Conservation (phyloP, 768 basidiomycete species). For the Pleurotus cornucopiae region DNA sequence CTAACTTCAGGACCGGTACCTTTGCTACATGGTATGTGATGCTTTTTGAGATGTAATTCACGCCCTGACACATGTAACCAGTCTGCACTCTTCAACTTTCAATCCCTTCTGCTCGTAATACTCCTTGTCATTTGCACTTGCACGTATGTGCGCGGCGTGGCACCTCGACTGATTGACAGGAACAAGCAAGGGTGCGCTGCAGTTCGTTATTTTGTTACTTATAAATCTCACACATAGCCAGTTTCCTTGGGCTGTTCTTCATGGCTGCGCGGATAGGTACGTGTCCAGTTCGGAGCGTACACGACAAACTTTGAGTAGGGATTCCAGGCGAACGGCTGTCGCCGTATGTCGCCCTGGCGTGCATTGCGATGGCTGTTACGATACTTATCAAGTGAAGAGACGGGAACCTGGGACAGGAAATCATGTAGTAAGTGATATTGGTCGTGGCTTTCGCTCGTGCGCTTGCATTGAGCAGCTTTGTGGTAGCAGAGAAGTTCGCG, state of each 20-base stretch:
- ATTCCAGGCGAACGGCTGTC: conserved; percentile 85
- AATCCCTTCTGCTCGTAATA: conserved; percentile 90
- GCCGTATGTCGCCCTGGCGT: conserved; percentile 92
- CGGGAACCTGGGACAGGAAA: too few relatives aligned
- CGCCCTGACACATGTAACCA: conserved; percentile 13
- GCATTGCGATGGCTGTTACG: conserved; percentile 78
- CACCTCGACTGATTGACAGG: conserved; percentile 85
- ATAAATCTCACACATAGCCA: conserved; percentile 22
- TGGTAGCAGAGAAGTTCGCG: too few relatives aligned
- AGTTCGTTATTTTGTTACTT: neutral
- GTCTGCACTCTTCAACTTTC: conserved; percentile 98
- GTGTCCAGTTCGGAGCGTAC: conserved; percentile 14
- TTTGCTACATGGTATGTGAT: neutral
- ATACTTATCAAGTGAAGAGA: conserved; percentile 8
- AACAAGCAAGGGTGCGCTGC: conserved; percentile 88
- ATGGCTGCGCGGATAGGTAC: conserved; percentile 94
- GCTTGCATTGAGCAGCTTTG: neutral
- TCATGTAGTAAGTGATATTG: too few relatives aligned
- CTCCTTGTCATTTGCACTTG: conserved; percentile 95
- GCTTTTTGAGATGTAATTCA: too few relatives aligned
- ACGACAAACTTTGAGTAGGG: neutral
- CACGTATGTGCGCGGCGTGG: conserved; percentile 89
- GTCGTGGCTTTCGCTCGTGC: neutral
- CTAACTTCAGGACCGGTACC: neutral
- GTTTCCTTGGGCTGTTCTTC: conserved; percentile 90